These are phyloP conservation scores for Fusarium ramigenum DNA, from an alignment of 2,329 filamentous ascomycete genomes.

Conservation along the genomic window DNA sequence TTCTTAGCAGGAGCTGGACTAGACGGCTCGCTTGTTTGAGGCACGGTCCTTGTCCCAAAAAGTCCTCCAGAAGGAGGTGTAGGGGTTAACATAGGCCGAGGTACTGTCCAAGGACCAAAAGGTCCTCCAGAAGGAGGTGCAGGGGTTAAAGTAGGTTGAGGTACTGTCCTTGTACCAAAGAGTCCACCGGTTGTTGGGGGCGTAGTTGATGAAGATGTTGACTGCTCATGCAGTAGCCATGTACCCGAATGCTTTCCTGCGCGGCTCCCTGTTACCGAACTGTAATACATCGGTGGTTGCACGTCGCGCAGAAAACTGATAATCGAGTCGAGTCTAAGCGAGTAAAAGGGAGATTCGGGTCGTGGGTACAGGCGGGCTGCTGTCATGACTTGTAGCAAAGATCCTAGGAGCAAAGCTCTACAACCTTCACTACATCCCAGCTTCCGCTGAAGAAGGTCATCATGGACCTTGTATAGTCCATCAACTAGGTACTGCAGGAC, in stretches of 20 bases:
- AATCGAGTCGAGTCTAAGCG: not conserved
- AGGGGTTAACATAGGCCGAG: rapidly evolving
- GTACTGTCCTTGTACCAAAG: too few relatives aligned
- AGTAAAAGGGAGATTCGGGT: not conserved
- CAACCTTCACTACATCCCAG: not conserved
- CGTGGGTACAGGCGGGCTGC: not conserved
- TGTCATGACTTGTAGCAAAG: not conserved
- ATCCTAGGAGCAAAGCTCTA: not conserved
- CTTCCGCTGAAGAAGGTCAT: not conserved
- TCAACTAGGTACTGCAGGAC: rapidly evolving
- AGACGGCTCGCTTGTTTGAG: not conserved
- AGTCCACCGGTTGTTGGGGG: not conserved
- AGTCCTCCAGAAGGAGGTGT: rapidly evolving
- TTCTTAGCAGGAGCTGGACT: too few relatives aligned
- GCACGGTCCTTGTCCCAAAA: rapidly evolving
- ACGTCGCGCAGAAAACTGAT: not conserved
- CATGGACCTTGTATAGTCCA: not conserved
- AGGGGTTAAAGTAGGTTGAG: too few relatives aligned
- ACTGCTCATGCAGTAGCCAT: not conserved
- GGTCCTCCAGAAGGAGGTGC: too few relatives aligned
- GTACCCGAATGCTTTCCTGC: not conserved
- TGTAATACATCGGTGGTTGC: not conserved
- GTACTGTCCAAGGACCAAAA: not conserved
- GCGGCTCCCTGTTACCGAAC: not conserved
- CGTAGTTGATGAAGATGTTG: not conserved